phyloP scores from a whole-genome alignment of 306 rosid genomes.

The Morella rubra region DNA sequence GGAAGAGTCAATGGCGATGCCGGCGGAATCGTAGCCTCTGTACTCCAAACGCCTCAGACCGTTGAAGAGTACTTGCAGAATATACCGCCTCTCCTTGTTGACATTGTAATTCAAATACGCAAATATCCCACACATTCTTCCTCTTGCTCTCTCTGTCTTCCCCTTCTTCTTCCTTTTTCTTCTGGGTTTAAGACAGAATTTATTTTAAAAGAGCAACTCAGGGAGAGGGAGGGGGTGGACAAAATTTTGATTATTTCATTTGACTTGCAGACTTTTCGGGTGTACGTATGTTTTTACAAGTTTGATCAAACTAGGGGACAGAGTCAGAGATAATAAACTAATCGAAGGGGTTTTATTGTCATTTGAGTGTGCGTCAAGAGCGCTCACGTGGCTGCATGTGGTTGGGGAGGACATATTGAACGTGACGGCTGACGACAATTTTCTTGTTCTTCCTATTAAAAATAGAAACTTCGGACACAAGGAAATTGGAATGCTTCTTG shows the following conservation, averaged over 20 bases:
- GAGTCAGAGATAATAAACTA: not conserved
- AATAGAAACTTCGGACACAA: too few relatives aligned
- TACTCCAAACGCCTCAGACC: constrained; percentile 87
- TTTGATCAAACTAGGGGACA: not conserved
- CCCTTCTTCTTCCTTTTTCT: not conserved
- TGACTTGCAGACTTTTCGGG: not conserved
- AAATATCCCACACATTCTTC: constrained; percentile 89
- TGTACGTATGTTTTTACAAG: not conserved
- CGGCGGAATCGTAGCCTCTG: constrained; percentile 96
- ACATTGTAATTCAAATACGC: constrained; percentile 92
- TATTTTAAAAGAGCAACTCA: not conserved
- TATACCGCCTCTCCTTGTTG: constrained; percentile 74
- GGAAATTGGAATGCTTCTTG: too few relatives aligned
- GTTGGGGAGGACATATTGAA: too few relatives aligned
- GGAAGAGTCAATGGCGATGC: constrained; percentile 74
- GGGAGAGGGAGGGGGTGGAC: not conserved
- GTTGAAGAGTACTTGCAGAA: constrained; percentile 88
- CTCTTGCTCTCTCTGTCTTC: not conserved
- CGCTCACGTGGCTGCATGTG: not conserved
- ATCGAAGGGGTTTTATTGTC: too few relatives aligned
- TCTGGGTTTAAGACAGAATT: not conserved
- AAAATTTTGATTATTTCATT: not conserved
- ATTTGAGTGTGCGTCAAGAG: too few relatives aligned
- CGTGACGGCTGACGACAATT: too few relatives aligned
- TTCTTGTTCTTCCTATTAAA: too few relatives aligned